Percentiles rank a stretch among this genome's conserved stretches.
These are phyloP conservation scores for Aspergillus niger DNA, from an alignment of 2,329 filamentous ascomycete genomes.

Conservation along the genomic window DNA sequence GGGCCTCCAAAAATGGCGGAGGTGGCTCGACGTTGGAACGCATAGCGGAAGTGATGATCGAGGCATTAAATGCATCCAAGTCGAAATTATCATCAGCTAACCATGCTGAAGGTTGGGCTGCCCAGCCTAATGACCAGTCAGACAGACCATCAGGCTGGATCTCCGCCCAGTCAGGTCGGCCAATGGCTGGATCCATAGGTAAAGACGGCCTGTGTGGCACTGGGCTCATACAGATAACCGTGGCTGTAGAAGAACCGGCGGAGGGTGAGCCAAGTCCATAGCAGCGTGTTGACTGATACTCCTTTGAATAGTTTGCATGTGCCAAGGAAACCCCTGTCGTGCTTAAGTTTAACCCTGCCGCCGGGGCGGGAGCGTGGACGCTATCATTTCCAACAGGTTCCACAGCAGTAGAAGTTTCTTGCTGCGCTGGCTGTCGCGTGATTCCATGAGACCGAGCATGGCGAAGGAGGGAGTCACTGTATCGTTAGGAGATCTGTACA, in stretches of 20 bases:
- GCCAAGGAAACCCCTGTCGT: neutral
- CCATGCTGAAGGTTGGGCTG: neutral
- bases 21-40: neutral
- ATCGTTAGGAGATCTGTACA: neutral
- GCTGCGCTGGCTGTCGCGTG: neutral
- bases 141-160: neutral
- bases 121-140: neutral
- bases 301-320: neutral
- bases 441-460: neutral
- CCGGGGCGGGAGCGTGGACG: neutral
- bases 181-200: neutral
- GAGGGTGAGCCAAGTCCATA: neutral
- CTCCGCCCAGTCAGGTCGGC: neutral
- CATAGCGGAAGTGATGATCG: neutral
- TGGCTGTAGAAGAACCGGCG: neutral
- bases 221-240: neutral
- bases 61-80: neutral
- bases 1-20: neutral
- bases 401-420: neutral
- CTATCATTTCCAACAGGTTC: neutral
- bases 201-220: neutral
- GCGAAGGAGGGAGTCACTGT: slow-evolving; percentile 3
- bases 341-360: neutral
- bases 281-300: too few species aligned
- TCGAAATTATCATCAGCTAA: neutral